Percentiles rank a stretch among this genome's conserved stretches.
Evolutionary conservation across 2,329 filamentous ascomycete genomes (phyloP).

Genomic region (Sclerotinia nivalis): DNA sequence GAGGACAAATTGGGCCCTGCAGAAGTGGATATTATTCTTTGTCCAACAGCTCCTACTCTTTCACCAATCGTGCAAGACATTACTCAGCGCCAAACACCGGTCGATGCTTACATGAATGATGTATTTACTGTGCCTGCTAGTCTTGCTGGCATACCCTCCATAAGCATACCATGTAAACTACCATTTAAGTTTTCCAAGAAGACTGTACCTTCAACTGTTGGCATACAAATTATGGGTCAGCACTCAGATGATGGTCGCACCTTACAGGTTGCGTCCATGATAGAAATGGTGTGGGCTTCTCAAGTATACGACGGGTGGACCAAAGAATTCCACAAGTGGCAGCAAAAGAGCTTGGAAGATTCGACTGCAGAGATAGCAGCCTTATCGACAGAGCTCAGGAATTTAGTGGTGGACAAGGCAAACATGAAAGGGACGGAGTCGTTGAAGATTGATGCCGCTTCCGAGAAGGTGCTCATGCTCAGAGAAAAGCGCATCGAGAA

Average conservation of each 20-base stretch:
- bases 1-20: constrained; percentile 58
- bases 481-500: not conserved
- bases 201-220: constrained; percentile 47
- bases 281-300: constrained; percentile 11
- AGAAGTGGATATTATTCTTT: constrained; percentile 82
- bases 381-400: not conserved
- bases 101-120: constrained; percentile 90
- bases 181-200: constrained; percentile 39
- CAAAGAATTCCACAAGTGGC: not conserved
- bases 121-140: constrained; percentile 95
- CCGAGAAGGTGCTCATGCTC: not conserved
- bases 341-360: not conserved
- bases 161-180: constrained; percentile 69
- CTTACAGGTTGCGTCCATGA: constrained; percentile 52
- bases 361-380: not conserved
- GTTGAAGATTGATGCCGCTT: not conserved
- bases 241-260: constrained; percentile 72
- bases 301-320: not conserved
- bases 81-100: constrained; percentile 48
- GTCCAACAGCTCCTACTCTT: constrained; percentile 79
- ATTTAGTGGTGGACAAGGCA: not conserved
- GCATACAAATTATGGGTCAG: constrained; percentile 78
- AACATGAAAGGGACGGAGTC: not conserved
- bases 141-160: constrained; percentile 83
- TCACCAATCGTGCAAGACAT: constrained; percentile 67